Conservation (phyloP, 2,329 filamentous ascomycete species). For the Fusarium goolgardi region DNA sequence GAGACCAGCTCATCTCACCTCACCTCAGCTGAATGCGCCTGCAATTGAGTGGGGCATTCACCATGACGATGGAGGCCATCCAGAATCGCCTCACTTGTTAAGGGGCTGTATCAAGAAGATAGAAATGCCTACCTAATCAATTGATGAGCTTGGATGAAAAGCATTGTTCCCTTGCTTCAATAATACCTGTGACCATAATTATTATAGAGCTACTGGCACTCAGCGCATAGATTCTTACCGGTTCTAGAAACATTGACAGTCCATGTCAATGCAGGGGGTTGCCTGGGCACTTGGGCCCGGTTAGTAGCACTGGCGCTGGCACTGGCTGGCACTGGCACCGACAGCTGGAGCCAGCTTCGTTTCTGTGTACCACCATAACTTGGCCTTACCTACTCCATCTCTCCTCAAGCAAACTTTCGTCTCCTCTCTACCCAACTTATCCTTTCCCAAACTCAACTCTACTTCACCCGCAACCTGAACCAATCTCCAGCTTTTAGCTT, state of each 20-base stretch:
- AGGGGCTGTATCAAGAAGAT: slow-evolving; percentile 8
- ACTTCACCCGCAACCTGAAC: slow-evolving; percentile 16
- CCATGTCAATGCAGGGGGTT: slow-evolving; percentile 44
- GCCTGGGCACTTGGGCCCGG: slow-evolving; percentile 18
- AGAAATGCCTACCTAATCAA: slow-evolving; percentile 3
- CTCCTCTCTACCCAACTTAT: slow-evolving; percentile 22
- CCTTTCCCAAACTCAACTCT: slow-evolving; percentile 22
- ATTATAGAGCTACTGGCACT: slow-evolving; percentile 1
- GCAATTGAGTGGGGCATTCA: slow-evolving; percentile 41
- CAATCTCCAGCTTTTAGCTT: slow-evolving; percentile 12
- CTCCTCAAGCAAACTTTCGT: slow-evolving; percentile 21
- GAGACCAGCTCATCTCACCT: slow-evolving; percentile 37
- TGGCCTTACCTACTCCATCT: slow-evolving; percentile 27
- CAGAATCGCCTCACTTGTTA: slow-evolving; percentile 14
- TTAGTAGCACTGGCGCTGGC: slow-evolving; percentile 28
- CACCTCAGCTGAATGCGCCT: slow-evolving; percentile 35
- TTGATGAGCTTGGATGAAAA: not conserved
- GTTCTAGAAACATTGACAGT: slow-evolving; percentile 46
- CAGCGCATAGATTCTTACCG: slow-evolving; percentile 41
- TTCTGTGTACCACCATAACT: slow-evolving; percentile 35
- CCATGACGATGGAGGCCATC: slow-evolving; percentile 33
- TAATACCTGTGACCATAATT: not conserved
- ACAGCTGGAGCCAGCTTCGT: slow-evolving; percentile 30
- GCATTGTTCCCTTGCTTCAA: not conserved
- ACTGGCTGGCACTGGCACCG: slow-evolving; percentile 24